Conservation (phyloP, 2,329 filamentous ascomycete species). For the Geosmithia morbida region DNA sequence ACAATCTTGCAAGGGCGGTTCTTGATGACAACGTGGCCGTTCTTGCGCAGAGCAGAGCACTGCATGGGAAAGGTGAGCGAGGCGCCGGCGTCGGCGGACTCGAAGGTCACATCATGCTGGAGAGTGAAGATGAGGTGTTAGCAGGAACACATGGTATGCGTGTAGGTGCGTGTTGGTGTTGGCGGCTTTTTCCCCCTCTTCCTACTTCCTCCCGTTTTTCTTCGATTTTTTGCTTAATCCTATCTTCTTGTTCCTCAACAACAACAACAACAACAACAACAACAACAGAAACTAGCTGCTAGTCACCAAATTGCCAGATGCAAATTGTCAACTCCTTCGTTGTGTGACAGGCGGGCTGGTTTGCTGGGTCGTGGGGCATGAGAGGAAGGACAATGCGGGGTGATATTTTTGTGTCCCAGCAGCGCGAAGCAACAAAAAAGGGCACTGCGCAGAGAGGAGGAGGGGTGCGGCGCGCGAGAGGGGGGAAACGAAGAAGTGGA, state of each 20-base stretch:
- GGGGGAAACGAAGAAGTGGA: conserved; percentile 4
- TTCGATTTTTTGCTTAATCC: background rate
- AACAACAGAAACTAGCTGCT: background rate
- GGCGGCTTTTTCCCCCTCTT: background rate
- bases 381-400: conserved; percentile 30
- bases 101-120: conserved; percentile 64
- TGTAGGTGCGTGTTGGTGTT: too few relatives aligned
- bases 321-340: background rate
- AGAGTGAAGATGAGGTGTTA: background rate
- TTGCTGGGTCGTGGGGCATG: conserved; percentile 17
- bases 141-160: background rate
- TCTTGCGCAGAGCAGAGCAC: conserved; percentile 99
- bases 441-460: background rate
- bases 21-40: conserved; percentile 98
- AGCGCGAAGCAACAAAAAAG: conserved; percentile 12
- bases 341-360: conserved; percentile 1
- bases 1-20: conserved; percentile 99
- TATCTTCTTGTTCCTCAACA: background rate
- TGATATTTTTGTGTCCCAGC: conserved; percentile 18
- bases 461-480: background rate
- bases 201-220: background rate
- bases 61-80: conserved; percentile 94
- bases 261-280: background rate
- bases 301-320: background rate
- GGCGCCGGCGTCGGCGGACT: conserved; percentile 89